Evolutionary conservation across 306 rosid genomes (phyloP), one percentile per base, ranked within the genome.

Genomic region (Dryas drummondii): DNA sequence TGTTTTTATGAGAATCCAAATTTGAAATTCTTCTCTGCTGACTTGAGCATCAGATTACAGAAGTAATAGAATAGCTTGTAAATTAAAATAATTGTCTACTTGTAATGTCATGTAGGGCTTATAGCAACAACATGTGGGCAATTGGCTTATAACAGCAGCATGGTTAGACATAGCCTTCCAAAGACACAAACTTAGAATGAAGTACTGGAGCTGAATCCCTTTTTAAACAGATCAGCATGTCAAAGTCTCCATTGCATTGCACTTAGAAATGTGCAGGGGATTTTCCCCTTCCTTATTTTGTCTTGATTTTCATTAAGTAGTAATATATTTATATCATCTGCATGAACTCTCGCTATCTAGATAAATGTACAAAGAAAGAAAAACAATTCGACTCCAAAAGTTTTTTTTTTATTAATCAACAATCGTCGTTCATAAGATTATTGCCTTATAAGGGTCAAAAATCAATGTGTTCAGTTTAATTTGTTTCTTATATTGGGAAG

Each of bases 61-160:
- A 70, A 71, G 19, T 45, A 41, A 54, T 22, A 72, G 45, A 19
- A n/a, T 17, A 26, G 45, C 26, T 41, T 19, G n/a, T 72, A 26
- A 57, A 22, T 57, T 22, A 44, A 26, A 57, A 22, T 57, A 45
- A 44, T 6, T 32, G 7, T 71, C 37, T 12, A 47, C 68, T 15
- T 70, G 61, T 51, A 46, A 59, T 74, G 67, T 66, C 63, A 27
- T 77, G 69, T 81, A 93, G 98, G 98, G 72, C 91, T 94, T 45
- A 80, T 91, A 50, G 94, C 86, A 62, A 96, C 98, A 15, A 86
- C 97, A 78, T 82, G 98, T 56, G 85, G 97, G 60, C 75, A 88
- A 76, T 69, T 90, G 76, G 96, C 87, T 62, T 19, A 19, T 19
- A 19, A 19, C 22, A 19, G 0, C 22, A 19, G 79, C 72, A 60